phyloP scores from a whole-genome alignment of 768 basidiomycete genomes.

The Coprinellus aureogranulatus region DNA sequence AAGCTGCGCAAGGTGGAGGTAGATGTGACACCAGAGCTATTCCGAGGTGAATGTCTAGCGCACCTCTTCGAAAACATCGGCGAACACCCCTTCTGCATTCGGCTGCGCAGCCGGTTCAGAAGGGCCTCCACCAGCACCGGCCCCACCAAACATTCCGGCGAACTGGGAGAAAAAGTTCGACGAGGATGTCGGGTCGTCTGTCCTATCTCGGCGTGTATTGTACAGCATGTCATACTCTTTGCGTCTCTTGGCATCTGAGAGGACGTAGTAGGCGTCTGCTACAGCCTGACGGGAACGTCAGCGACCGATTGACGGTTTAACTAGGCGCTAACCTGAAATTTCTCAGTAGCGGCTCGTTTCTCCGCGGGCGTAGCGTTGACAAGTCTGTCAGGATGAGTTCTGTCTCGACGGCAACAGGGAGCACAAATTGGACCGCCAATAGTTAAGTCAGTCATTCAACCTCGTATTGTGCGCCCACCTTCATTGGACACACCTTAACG shows the following conservation, averaged over 20 bases:
- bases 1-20: slow-evolving; percentile 56
- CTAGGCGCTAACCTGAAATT: slow-evolving; percentile 63
- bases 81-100: slow-evolving; percentile 78
- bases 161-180: slow-evolving; percentile 77
- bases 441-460: no score
- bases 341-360: slow-evolving; percentile 73
- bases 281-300: slow-evolving; percentile 53
- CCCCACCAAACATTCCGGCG: slow-evolving; percentile 60
- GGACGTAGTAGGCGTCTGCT: slow-evolving; percentile 92
- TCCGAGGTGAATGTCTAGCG: slow-evolving; percentile 16
- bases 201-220: slow-evolving; percentile 52
- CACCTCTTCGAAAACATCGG: slow-evolving; percentile 91
- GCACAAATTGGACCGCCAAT: slow-evolving; percentile 21
- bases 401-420: no score
- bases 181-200: slow-evolving; percentile 64
- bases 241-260: slow-evolving; percentile 74
- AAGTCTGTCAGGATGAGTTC: slow-evolving; percentile 88
- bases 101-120: slow-evolving; percentile 45
- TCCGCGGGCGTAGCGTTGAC: slow-evolving; percentile 68
- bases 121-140: slow-evolving; percentile 33
- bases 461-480: no score
- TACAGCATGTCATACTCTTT: slow-evolving; percentile 72
- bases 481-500: slow-evolving; percentile 61
- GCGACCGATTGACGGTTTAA: not conserved
- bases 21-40: no score